phyloP scores from a whole-genome alignment of 2,329 filamentous ascomycete genomes.

The Laburnicola sp. region DNA sequence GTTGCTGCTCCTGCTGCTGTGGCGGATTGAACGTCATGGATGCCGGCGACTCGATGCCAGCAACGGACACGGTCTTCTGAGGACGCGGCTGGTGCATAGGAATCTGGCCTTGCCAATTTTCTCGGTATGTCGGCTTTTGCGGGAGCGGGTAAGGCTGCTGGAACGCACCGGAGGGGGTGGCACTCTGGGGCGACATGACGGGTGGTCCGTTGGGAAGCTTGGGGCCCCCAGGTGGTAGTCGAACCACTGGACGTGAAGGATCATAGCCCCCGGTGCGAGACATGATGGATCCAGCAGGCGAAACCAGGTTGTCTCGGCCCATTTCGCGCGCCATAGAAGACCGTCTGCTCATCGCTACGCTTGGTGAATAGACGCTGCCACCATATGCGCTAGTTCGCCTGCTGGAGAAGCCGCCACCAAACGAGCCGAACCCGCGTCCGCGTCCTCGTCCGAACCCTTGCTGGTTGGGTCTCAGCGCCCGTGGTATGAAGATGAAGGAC shows the following conservation, averaged over 20 bases:
- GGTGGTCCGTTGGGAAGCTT: conserved; percentile 39
- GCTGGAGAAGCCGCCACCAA: conserved; percentile 65
- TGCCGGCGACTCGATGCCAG: conserved; percentile 85
- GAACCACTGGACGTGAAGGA: conserved; percentile 71
- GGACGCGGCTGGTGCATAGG: conserved; percentile 94
- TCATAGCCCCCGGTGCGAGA: conserved; percentile 67
- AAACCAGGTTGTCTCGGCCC: conserved; percentile 73
- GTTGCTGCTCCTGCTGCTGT: conserved; percentile 72
- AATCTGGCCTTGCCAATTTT: conserved; percentile 62
- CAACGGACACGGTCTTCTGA: conserved; percentile 90
- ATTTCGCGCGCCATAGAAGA: conserved; percentile 75
- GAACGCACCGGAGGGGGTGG: conserved; percentile 55
- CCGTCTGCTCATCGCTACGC: conserved; percentile 82
- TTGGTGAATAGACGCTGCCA: conserved; percentile 82
- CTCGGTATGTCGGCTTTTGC: conserved; percentile 60
- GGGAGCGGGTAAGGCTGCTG: conserved; percentile 57
- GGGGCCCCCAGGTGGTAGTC: conserved; percentile 69
- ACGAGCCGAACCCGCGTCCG: conserved; percentile 72
- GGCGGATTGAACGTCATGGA: conserved; percentile 62
- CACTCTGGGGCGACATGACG: conserved; percentile 37
- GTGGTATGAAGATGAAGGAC: conserved; percentile 97
- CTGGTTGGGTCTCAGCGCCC: conserved; percentile 90
- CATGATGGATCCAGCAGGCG: conserved; percentile 77
- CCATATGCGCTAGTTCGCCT: conserved; percentile 80
- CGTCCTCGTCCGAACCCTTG: conserved; percentile 70